Evolutionary conservation across 2,329 filamentous ascomycete species (phyloP).

Genomic region (Shiraia sp.): DNA sequence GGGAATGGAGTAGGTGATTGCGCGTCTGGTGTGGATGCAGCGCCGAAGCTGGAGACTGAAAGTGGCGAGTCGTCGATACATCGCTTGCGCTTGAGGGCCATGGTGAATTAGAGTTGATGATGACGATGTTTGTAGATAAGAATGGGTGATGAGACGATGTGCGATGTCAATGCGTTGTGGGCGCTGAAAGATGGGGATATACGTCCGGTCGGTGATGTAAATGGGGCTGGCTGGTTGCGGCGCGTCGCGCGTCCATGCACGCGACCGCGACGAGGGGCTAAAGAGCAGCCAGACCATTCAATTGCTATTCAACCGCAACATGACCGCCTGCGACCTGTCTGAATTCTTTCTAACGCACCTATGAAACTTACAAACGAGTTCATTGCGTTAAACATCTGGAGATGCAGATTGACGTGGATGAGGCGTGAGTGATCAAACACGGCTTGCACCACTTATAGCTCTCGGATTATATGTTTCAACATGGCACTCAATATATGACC

Average conservation of each 20-base stretch:
- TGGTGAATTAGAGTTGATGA: conserved; percentile 26
- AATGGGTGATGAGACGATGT: not conserved
- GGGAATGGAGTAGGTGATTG: conserved; percentile 31
- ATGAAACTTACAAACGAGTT: too few relatives aligned
- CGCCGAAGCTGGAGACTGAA: conserved; percentile 45
- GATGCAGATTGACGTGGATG: too few relatives aligned
- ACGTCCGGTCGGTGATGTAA: conserved; percentile 2
- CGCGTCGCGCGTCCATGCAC: conserved; percentile 19
- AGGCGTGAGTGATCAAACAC: too few relatives aligned
- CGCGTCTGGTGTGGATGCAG: conserved; percentile 35
- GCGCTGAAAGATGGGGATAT: conserved; percentile 5
- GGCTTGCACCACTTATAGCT: too few relatives aligned
- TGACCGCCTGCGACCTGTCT: too few relatives aligned
- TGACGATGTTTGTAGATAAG: not conserved
- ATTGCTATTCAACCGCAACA: not conserved
- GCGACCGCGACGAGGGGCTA: conserved; percentile 26
- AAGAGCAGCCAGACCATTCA: not conserved
- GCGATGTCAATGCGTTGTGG: not conserved
- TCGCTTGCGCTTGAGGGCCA: conserved; percentile 64
- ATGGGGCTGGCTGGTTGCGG: conserved; percentile 28
- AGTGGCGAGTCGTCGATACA: conserved; percentile 53
- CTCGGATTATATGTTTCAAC: too few relatives aligned
- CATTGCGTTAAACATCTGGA: too few relatives aligned
- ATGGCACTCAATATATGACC: too few relatives aligned
- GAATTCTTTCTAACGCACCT: too few relatives aligned